Evolutionary conservation across 2,329 filamentous ascomycete genomes (phyloP), one percentile per base, ranked within the genome.

Genomic region (Dryadomyces sulphureus): DNA sequence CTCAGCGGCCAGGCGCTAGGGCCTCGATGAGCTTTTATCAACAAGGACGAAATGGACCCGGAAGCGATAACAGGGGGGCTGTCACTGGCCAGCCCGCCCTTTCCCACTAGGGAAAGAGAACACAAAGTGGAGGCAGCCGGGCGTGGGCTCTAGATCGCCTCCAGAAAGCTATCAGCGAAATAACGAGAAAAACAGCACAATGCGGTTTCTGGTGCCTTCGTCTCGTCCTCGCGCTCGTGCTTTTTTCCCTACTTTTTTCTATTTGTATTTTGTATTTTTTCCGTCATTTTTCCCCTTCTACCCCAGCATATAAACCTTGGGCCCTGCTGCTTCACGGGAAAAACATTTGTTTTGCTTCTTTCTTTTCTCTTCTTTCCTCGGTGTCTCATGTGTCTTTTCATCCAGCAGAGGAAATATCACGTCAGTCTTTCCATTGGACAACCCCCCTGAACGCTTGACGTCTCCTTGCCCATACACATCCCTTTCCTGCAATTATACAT

Each of bases 221-320:
- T 36, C 32, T 45, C 43, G 43, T 45, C 22, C 43, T 45, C 36
- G 43, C 36, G 35, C 43, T 45, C 43, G 43, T 45, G 35, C 36
- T 40, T 39, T 32, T 30, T 12, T 20, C 22, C 25, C 4, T 5
- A 19, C 12, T 24, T 22, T 16, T 20, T 14, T 41, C n/a, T 19
- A 20, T 19, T 17, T 9, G 9, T 22, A 41, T 41, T 36, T n/a
- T 39, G 16, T 41, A 41, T n/a, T n/a, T n/a, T n/a, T n/a, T n/a
- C n/a, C n/a, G n/a, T n/a, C n/a, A n/a, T n/a, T n/a, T n/a, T n/a
- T n/a, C n/a, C n/a, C n/a, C n/a, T n/a, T n/a, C n/a, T n/a, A n/a
- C n/a, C n/a, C n/a, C n/a, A n/a, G n/a, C n/a, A n/a, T 41, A 41
- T 41, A 41, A 41, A 27, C 24, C 11, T 7, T n/a, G 5, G 17